Conservation (phyloP, 2,329 filamentous ascomycete species). For the Chaetomium strumarium region DNA sequence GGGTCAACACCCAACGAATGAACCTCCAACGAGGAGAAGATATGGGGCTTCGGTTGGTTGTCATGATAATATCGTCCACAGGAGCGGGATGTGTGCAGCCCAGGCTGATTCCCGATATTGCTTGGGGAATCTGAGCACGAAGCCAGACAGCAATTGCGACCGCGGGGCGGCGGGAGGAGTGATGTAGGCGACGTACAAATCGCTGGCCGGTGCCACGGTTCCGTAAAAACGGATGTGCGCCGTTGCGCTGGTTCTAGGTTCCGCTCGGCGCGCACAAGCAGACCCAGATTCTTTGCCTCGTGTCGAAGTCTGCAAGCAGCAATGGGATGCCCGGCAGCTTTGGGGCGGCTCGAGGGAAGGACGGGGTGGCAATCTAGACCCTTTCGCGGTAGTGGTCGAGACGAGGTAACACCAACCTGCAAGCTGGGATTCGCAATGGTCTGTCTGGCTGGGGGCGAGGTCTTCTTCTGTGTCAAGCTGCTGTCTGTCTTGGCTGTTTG, state of each 20-base stretch:
- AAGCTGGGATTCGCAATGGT: too few species aligned
- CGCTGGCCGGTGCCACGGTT: conserved; percentile 16
- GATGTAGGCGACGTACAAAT: conserved; percentile 7
- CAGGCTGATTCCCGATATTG: conserved; percentile 24
- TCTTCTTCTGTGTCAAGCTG: neutral
- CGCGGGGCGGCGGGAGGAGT: neutral
- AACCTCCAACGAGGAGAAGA: conserved; percentile 42
- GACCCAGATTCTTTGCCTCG: conserved; percentile 15
- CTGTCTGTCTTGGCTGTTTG: conserved; percentile 5
- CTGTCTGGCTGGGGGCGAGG: too few species aligned
- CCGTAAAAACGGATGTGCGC: conserved; percentile 11
- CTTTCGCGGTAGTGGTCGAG: conserved; percentile 12
- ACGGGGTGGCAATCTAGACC: conserved; percentile 5
- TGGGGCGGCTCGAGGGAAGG: conserved; percentile 11
- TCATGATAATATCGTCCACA: conserved; percentile 40
- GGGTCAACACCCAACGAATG: conserved; percentile 39
- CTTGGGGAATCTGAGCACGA: conserved; percentile 14
- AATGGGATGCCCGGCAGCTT: conserved; percentile 12
- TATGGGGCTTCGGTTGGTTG: conserved; percentile 36
- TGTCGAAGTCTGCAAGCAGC: neutral
- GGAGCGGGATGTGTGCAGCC: conserved; percentile 22
- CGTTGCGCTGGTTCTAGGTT: conserved; percentile 16
- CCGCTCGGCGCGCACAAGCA: conserved; percentile 1
- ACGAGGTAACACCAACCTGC: neutral
- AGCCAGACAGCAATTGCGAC: conserved; percentile 4